phyloP scores from a whole-genome alignment of 208 protist genomes.

The Leishmania amazonensis region DNA sequence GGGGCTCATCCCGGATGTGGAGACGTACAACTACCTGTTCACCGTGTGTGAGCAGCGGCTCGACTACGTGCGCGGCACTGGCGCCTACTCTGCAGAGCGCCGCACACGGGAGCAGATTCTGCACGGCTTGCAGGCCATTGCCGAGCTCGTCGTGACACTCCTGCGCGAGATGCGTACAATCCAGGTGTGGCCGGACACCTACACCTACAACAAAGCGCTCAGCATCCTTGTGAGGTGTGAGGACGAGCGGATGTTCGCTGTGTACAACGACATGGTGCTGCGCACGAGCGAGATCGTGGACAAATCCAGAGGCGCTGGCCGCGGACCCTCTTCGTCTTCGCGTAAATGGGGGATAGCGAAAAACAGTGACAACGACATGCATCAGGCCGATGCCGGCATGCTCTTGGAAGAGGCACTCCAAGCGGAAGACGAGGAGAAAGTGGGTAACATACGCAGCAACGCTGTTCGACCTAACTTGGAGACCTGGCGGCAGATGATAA shows the following conservation, averaged over 20 bases:
- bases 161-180: constrained; percentile 83
- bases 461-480: constrained; percentile 68
- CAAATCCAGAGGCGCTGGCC: background rate
- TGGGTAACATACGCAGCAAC: constrained; percentile 55
- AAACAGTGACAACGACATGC: background rate
- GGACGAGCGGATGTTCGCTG: constrained; percentile 68
- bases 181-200: constrained; percentile 81
- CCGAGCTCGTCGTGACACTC: constrained; percentile 71
- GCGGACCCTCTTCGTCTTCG: background rate
- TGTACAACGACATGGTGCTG: constrained; percentile 57
- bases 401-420: constrained; percentile 63
- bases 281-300: constrained; percentile 11
- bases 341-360: background rate
- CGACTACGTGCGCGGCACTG: constrained; percentile 75
- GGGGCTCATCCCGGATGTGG: constrained; percentile 82
- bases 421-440: constrained; percentile 40
- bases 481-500: constrained; percentile 76
- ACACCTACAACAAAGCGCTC: constrained; percentile 86
- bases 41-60: constrained; percentile 78
- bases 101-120: constrained; percentile 68
- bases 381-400: background rate
- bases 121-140: constrained; percentile 57
- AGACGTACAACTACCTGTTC: constrained; percentile 92
- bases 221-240: constrained; percentile 60
- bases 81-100: constrained; percentile 32